phyloP scores from a whole-genome alignment of 306 rosid species.

The Castanea sativa region DNA sequence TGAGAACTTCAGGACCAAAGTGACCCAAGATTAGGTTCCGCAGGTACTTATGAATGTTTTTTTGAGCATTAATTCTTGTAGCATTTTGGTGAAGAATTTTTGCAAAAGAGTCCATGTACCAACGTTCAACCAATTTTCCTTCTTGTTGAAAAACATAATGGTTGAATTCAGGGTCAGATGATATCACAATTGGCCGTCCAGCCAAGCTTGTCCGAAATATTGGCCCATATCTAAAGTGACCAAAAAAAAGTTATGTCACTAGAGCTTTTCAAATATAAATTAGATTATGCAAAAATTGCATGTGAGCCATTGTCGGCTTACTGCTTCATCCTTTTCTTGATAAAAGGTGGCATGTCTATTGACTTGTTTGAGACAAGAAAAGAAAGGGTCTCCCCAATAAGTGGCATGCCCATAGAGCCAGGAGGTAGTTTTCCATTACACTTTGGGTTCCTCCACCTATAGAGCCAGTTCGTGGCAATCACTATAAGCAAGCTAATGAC shows the following conservation, averaged over 20 bases:
- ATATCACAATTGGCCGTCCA: not conserved
- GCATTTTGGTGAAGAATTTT: not conserved
- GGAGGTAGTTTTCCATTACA: too few relatives aligned
- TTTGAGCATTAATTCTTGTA: not conserved
- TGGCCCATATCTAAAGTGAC: not conserved
- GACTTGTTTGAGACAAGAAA: not conserved
- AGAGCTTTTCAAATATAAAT: too few relatives aligned
- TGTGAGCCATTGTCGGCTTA: not conserved
- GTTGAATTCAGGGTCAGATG: constrained; percentile 1
- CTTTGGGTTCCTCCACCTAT: too few relatives aligned
- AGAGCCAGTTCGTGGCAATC: not conserved
- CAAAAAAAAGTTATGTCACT: not conserved
- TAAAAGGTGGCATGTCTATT: not conserved
- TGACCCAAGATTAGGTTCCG: not conserved
- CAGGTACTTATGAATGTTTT: not conserved
- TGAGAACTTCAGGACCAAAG: not conserved
- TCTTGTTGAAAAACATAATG: not conserved
- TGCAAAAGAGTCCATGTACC: constrained; percentile 1
- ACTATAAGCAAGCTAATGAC: not conserved
- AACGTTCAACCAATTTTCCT: not conserved
- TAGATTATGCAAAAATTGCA: not conserved
- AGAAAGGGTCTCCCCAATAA: not conserved
- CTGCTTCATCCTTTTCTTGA: constrained; percentile 2
- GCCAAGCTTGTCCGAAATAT: constrained; percentile 3
- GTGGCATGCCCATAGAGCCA: not conserved